phyloP scores from a whole-genome alignment of 2,329 filamentous ascomycete species.

The Beauveria pseudobassiana region DNA sequence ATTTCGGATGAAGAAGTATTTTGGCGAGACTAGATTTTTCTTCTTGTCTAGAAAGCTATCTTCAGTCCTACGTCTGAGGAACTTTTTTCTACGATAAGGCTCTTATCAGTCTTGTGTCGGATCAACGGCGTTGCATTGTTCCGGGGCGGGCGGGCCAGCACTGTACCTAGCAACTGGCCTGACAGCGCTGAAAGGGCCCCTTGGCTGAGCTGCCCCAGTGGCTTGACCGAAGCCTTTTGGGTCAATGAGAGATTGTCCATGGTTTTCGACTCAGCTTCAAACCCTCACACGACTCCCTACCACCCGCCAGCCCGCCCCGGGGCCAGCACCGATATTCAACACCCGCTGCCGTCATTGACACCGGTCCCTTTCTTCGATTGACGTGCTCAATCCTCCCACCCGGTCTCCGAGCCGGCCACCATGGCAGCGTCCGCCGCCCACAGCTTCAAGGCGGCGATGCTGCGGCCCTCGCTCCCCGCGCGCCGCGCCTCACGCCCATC shows the following conservation, averaged over 20 bases:
- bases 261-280: conserved; percentile 1
- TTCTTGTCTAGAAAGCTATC: not conserved
- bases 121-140: conserved; percentile 9
- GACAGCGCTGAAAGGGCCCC: not conserved
- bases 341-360: not conserved
- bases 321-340: not conserved
- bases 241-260: not conserved
- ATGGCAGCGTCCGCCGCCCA: conserved; percentile 29
- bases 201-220: not conserved
- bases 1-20: not conserved
- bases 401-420: not conserved
- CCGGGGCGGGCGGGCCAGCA: not conserved
- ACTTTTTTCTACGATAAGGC: conserved; percentile 10
- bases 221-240: not conserved
- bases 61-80: not conserved
- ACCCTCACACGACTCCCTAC: conserved; percentile 2
- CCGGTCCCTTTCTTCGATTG: not conserved
- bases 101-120: not conserved
- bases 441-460: conserved; percentile 35
- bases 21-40: not conserved
- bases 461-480: conserved; percentile 25
- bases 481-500: conserved; percentile 26
- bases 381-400: not conserved
- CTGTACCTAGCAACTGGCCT: not conserved
- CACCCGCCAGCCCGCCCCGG: not conserved